These are phyloP conservation scores for Durio zibethinus DNA, from an alignment of 345 rosid genomes.

Conservation along the genomic window DNA sequence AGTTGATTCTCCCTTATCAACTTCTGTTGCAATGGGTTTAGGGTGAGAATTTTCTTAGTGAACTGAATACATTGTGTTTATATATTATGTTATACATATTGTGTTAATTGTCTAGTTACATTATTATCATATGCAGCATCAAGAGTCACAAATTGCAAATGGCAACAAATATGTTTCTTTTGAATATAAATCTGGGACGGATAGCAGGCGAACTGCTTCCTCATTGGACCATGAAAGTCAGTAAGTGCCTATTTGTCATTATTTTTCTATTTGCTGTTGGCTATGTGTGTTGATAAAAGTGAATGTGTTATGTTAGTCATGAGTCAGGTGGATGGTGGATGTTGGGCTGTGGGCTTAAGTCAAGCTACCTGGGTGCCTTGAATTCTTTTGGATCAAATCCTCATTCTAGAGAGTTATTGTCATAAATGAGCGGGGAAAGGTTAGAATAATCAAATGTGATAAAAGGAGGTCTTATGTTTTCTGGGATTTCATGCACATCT, in stretches of 20 bases:
- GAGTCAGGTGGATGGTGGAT: neutral
- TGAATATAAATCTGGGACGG: conserved; percentile 96
- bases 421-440: neutral
- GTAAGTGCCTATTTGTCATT: conserved; percentile 55
- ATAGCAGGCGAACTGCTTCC: conserved; percentile 80
- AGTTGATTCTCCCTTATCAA: neutral
- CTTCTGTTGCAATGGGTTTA: neutral
- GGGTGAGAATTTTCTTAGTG: neutral
- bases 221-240: conserved; percentile 97
- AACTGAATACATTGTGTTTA: neutral
- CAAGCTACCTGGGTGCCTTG: neutral
- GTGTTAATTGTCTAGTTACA: conserved; percentile 13
- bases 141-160: conserved; percentile 70
- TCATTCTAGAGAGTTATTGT: neutral
- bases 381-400: neutral
- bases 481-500: neutral
- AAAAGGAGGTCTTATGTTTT: neutral
- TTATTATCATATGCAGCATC: conserved; percentile 62
- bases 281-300: neutral
- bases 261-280: neutral
- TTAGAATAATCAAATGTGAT: neutral
- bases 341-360: neutral
- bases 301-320: neutral
- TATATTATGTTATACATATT: neutral
- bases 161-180: conserved; percentile 88